Conservation (phyloP, 139 green algal species). For the Micromonas commoda region DNA sequence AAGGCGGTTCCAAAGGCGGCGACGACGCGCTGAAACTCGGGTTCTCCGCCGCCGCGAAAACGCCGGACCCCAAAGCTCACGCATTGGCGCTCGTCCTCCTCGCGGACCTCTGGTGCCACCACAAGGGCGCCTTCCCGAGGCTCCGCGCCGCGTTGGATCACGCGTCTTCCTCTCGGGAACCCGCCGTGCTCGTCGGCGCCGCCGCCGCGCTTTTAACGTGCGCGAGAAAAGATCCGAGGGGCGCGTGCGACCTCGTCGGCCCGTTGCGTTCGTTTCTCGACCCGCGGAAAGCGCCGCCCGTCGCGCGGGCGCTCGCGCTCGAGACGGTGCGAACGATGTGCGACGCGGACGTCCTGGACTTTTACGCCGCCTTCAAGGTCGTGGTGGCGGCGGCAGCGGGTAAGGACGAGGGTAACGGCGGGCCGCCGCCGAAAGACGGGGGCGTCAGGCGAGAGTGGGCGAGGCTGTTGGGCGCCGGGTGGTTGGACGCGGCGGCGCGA, state of each 20-base stretch:
- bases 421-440: not conserved
- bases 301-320: not conserved
- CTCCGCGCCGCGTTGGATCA: not conserved
- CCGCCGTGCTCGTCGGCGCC: not conserved
- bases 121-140: not conserved
- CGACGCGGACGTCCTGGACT: not conserved
- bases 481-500: not conserved
- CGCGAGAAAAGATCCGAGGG: not conserved
- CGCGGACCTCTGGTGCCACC: not conserved
- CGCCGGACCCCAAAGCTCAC: not conserved
- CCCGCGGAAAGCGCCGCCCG: not conserved
- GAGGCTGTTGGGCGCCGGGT: not conserved
- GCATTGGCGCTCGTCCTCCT: not conserved
- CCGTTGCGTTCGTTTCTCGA: not conserved
- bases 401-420: not conserved
- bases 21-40: too few relatives aligned
- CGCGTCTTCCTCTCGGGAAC: not conserved
- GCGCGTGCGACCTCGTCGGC: not conserved
- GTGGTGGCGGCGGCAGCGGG: too few relatives aligned
- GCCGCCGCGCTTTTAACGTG: not conserved
- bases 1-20: too few relatives aligned
- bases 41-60: too few relatives aligned
- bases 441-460: not conserved
- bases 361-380: slow-evolving; percentile 14
- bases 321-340: not conserved